Percentiles rank a stretch among this genome's conserved stretches.
These are phyloP conservation scores for Oryza meyeriana DNA, from an alignment of 176 grass and related monocot genomes.

Conservation along the genomic window DNA sequence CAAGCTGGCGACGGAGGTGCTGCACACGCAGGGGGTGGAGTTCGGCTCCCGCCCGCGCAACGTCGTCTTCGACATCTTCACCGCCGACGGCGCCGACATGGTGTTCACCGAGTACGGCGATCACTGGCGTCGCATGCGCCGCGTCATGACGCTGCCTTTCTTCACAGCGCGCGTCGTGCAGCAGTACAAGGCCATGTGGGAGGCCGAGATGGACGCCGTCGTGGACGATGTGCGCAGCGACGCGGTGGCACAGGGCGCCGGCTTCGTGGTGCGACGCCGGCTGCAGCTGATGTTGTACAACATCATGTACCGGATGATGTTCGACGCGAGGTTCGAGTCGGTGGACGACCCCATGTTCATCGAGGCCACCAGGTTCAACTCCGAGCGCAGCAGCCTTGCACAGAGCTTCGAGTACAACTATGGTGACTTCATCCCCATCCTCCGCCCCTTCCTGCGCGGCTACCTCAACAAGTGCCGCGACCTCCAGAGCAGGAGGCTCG, in stretches of 20 bases:
- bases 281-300: slow-evolving; percentile 96
- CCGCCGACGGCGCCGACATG: slow-evolving; percentile 72
- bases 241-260: not conserved
- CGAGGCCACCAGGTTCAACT: slow-evolving; percentile 54
- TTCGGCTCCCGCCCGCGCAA: slow-evolving; percentile 91
- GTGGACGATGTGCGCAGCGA: slow-evolving; percentile 15
- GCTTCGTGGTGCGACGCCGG: slow-evolving; percentile 55
- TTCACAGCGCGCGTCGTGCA: slow-evolving; percentile 74
- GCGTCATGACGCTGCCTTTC: slow-evolving; percentile 94
- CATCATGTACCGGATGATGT: slow-evolving; percentile 98
- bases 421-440: slow-evolving; percentile 87
- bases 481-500: slow-evolving; percentile 53
- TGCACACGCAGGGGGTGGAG: slow-evolving; percentile 92
- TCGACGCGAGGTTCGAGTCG: slow-evolving; percentile 61
- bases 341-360: slow-evolving; percentile 76
- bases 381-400: slow-evolving; percentile 78
- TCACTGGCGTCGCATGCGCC: slow-evolving; percentile 95
- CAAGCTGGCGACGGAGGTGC: slow-evolving; percentile 65
- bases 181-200: slow-evolving; percentile 69
- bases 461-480: slow-evolving; percentile 75
- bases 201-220: slow-evolving; percentile 52
- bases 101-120: slow-evolving; percentile 97
- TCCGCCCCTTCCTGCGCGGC: slow-evolving; percentile 64
- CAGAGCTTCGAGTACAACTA: slow-evolving; percentile 99
- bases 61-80: slow-evolving; percentile 95